These are phyloP conservation scores for Trapa incisa DNA, from an alignment of 345 rosid species.

Conservation along the genomic window DNA sequence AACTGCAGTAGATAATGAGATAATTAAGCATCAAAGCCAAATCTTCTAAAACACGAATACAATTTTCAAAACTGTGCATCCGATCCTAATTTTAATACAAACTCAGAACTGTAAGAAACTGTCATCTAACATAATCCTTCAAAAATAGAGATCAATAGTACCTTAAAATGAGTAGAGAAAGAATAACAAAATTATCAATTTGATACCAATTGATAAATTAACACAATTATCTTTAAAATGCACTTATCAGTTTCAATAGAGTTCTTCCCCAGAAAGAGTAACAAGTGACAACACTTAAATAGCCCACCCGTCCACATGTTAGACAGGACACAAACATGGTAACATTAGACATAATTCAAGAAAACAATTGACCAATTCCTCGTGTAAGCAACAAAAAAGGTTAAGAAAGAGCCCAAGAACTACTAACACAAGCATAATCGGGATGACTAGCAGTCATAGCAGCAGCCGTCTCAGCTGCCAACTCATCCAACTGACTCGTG, in stretches of 20 bases:
- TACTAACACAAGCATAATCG: slow-evolving; percentile 82
- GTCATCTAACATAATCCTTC: too few relatives aligned
- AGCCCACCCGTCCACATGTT: not conserved
- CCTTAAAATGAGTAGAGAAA: too few relatives aligned
- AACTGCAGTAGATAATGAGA: slow-evolving; percentile 32
- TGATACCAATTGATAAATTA: too few relatives aligned
- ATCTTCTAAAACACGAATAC: not conserved
- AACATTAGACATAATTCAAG: not conserved
- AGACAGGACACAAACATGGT: not conserved
- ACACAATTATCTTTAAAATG: too few relatives aligned
- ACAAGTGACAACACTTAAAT: not conserved
- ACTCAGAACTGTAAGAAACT: too few relatives aligned
- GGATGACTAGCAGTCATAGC: slow-evolving; percentile 94
- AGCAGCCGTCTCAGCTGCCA: slow-evolving; percentile 97
- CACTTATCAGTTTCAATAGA: too few relatives aligned
- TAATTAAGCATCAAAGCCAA: not conserved
- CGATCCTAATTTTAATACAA: too few relatives aligned
- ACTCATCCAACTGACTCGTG: slow-evolving; percentile 90
- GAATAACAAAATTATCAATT: too few relatives aligned
- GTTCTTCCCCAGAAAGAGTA: too few relatives aligned
- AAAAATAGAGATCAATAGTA: too few relatives aligned
- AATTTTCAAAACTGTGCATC: too few relatives aligned
- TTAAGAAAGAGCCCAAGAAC: not conserved
- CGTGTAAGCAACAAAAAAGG: not conserved
- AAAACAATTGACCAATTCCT: not conserved